Evolutionary conservation across 2,329 filamentous ascomycete genomes (phyloP), one percentile per base, ranked within the genome.

Genomic region (Neonectria ditissima): DNA sequence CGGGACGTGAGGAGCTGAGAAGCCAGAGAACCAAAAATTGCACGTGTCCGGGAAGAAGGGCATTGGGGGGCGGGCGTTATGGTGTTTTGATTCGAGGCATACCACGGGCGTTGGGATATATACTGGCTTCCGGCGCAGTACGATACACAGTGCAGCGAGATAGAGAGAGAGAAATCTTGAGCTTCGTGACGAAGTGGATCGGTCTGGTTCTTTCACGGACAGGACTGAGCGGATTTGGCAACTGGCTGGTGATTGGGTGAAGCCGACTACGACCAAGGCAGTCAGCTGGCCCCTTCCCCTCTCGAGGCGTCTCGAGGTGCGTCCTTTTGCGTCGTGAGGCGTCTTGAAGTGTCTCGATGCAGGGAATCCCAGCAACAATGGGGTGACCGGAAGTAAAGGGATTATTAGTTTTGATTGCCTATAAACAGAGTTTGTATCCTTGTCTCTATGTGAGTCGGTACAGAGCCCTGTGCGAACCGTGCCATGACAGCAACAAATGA

Each of bases 11-110:
- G 18, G 37, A 44, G 28, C 47, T 18, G 39, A 52, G 34, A 58
- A 20, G 26, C 43, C 54, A 58, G 43, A 26, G 45, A 39, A 30
- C 32, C 30, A 45, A 44, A 58, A 57, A 44, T 57, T 57, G 55
- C 55, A 63, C 54, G 48, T 63, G 60, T 55, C 54, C 34, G 54
- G 50, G 54, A 62, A 52, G 50, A 63, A 58, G 55, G 60, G 54
- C 55, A 58, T 58, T 58, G 51, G 37, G 41, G 37, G 39, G 44
- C 32, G 54, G 59, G 60, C 60, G 60, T 63, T 63, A 58, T 55
- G 60, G 60, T 63, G 60, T 63, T 63, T 63, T 63, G 60, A 58
- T 63, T 58, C 55, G 55, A 63, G 60, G 60, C 60, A 63, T 63
- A 63, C 60, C 60, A 63, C 50, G 55, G 60, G 60, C 60, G 60